phyloP scores from a whole-genome alignment of 306 rosid species.

The Sesbania bispinosa region DNA sequence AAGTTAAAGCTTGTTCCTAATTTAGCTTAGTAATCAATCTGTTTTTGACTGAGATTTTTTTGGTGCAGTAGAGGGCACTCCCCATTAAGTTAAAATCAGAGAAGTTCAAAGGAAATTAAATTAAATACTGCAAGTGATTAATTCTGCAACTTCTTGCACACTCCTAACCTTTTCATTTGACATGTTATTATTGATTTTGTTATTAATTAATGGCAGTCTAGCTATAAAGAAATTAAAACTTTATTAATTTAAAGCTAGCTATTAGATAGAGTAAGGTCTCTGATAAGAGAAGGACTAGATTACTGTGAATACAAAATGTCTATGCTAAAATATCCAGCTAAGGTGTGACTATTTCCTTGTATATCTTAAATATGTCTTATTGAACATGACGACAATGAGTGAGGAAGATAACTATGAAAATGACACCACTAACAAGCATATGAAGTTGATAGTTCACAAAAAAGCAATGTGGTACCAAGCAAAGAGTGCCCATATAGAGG shows the following conservation, averaged over 20 bases:
- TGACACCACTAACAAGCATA: constrained; percentile 37
- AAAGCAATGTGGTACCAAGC: constrained; percentile 27
- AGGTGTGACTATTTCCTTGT: constrained; percentile 7
- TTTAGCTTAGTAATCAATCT: constrained; percentile 24
- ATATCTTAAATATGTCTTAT: constrained; percentile 18
- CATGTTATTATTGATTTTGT: background rate
- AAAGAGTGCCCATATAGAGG: constrained; percentile 26
- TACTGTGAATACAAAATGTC: background rate
- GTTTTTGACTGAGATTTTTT: constrained; percentile 23
- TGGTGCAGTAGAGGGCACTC: background rate
- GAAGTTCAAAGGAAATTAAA: background rate
- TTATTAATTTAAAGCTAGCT: background rate
- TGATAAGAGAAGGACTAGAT: background rate
- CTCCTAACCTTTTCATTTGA: background rate
- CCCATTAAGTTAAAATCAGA: constrained; percentile 11
- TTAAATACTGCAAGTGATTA: too few species aligned
- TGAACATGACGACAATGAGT: constrained; percentile 32
- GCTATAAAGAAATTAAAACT: background rate
- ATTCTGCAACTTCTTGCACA: background rate
- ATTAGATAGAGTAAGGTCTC: background rate
- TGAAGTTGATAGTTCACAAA: constrained; percentile 40
- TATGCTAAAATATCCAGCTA: constrained; percentile 1
- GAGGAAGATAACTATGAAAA: constrained; percentile 40
- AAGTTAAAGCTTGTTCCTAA: constrained; percentile 20
- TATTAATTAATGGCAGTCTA: background rate